A percentile compares a stretch with the other conserved stretches of the same genome.
These are phyloP conservation scores for Trifolium subterraneum DNA, from an alignment of 306 rosid species.

Conservation along the genomic window DNA sequence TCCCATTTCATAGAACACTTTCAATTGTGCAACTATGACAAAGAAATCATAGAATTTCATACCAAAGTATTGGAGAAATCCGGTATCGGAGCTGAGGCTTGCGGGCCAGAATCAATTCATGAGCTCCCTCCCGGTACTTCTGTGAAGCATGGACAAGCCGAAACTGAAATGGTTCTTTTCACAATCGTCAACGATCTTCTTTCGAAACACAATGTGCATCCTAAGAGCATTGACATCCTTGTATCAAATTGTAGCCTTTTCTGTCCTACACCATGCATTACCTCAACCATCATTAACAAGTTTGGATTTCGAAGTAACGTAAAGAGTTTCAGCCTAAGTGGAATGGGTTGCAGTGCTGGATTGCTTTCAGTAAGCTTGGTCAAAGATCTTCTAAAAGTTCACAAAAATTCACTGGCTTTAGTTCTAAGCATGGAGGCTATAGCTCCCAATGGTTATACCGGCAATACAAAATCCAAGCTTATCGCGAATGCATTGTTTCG, in stretches of 20 bases:
- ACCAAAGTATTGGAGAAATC: conserved; percentile 60
- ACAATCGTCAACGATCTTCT: conserved; percentile 56
- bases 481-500: conserved; percentile 64
- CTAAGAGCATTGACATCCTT: conserved; percentile 71
- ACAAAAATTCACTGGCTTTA: conserved; percentile 62
- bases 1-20: conserved; percentile 55
- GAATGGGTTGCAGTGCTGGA: conserved; percentile 89
- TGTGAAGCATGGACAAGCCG: conserved; percentile 32
- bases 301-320: conserved; percentile 69
- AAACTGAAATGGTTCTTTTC: conserved; percentile 65
- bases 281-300: conserved; percentile 67
- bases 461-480: conserved; percentile 62
- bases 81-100: conserved; percentile 65
- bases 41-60: conserved; percentile 50
- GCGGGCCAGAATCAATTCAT: conserved; percentile 63
- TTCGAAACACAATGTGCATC: conserved; percentile 56
- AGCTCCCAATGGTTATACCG: conserved; percentile 60
- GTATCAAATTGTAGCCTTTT: conserved; percentile 76
- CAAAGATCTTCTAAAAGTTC: conserved; percentile 66
- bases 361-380: conserved; percentile 63
- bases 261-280: conserved; percentile 75
- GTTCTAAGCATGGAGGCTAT: conserved; percentile 74
- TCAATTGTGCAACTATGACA: neutral
- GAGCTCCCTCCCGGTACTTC: conserved; percentile 51
- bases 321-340: conserved; percentile 63